These are phyloP conservation scores for Domatiomyces globalis DNA, from an alignment of 2,329 filamentous ascomycete species.

Conservation along the genomic window DNA sequence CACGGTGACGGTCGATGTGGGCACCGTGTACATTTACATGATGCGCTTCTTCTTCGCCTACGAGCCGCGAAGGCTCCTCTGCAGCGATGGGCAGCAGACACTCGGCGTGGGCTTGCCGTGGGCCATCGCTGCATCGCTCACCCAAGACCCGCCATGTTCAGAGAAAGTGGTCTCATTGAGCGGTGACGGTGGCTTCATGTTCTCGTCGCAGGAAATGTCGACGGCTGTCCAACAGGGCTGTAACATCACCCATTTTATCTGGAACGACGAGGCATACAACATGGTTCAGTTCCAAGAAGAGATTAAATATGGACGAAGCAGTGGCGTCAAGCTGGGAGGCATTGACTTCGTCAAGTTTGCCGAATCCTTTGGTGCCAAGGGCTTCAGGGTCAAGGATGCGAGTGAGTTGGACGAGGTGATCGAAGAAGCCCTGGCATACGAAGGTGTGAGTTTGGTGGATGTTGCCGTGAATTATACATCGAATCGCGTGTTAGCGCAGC, in stretches of 20 bases:
- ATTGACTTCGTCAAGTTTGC: slow-evolving; percentile 37
- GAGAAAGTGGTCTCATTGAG: slow-evolving; percentile 33
- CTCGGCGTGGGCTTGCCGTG: slow-evolving; percentile 36
- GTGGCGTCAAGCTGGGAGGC: slow-evolving; percentile 32
- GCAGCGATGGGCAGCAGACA: slow-evolving; percentile 37
- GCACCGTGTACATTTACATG: slow-evolving; percentile 38
- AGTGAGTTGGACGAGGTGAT: slow-evolving; percentile 31
- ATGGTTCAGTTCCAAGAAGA: slow-evolving; percentile 41
- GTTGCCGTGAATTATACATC: slow-evolving; percentile 34
- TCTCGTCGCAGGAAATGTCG: slow-evolving; percentile 33
- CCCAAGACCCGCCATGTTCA: slow-evolving; percentile 30
- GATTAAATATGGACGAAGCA: slow-evolving; percentile 34
- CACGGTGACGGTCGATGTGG: slow-evolving; percentile 33
- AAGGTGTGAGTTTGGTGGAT: slow-evolving; percentile 35
- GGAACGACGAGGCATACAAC: slow-evolving; percentile 38
- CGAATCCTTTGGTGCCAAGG: slow-evolving; percentile 34
- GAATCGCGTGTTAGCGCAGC: slow-evolving; percentile 28
- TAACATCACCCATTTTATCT: slow-evolving; percentile 38
- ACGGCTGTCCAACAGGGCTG: slow-evolving; percentile 35
- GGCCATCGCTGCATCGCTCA: slow-evolving; percentile 35
- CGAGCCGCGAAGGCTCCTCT: slow-evolving; percentile 31
- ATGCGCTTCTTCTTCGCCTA: slow-evolving; percentile 23
- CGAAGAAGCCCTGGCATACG: slow-evolving; percentile 29
- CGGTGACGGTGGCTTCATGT: slow-evolving; percentile 39
- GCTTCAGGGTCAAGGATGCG: slow-evolving; percentile 28